These are phyloP conservation scores for Xylaria sp. DNA, from an alignment of 2,329 filamentous ascomycete genomes.

Conservation along the genomic window DNA sequence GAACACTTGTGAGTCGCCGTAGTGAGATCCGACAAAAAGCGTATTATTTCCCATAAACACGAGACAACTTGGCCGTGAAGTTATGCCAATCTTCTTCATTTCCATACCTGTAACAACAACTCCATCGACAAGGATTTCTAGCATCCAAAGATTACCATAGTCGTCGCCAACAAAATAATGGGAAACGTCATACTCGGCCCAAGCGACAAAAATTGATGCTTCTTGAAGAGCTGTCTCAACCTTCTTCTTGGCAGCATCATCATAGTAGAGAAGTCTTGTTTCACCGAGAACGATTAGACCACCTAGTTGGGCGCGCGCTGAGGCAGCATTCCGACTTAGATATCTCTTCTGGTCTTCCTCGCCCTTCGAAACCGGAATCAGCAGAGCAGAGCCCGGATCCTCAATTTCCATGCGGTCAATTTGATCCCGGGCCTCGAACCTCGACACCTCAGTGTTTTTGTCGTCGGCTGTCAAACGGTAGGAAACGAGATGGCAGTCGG, in stretches of 20 bases:
- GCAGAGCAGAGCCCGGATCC: conserved; percentile 66
- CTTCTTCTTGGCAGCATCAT: conserved; percentile 76
- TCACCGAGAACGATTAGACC: conserved; percentile 81
- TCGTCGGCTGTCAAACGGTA: conserved; percentile 70
- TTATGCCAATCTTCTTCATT: conserved; percentile 71
- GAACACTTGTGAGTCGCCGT: conserved; percentile 88
- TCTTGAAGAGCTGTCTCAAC: conserved; percentile 74
- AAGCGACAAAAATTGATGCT: conserved; percentile 88
- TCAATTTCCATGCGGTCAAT: conserved; percentile 64
- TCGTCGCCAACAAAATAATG: conserved; percentile 92
- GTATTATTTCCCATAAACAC: conserved; percentile 79
- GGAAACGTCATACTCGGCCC: conserved; percentile 84
- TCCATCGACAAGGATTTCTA: conserved; percentile 77
- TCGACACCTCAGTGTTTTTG: conserved; percentile 62
- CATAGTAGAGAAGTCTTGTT: conserved; percentile 85
- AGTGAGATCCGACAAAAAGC: conserved; percentile 90
- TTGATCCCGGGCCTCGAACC: conserved; percentile 65
- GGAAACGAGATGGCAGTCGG: conserved; percentile 66
- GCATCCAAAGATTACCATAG: conserved; percentile 84
- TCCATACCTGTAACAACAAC: conserved; percentile 78
- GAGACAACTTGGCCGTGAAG: conserved; percentile 79
- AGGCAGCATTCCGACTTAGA: conserved; percentile 64
- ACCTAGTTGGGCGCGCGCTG: conserved; percentile 68
- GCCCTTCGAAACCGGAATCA: conserved; percentile 69
- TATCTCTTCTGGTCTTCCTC: conserved; percentile 69